Evolutionary conservation across 768 basidiomycete genomes (phyloP).

Genomic region (Leccinum imitatum): DNA sequence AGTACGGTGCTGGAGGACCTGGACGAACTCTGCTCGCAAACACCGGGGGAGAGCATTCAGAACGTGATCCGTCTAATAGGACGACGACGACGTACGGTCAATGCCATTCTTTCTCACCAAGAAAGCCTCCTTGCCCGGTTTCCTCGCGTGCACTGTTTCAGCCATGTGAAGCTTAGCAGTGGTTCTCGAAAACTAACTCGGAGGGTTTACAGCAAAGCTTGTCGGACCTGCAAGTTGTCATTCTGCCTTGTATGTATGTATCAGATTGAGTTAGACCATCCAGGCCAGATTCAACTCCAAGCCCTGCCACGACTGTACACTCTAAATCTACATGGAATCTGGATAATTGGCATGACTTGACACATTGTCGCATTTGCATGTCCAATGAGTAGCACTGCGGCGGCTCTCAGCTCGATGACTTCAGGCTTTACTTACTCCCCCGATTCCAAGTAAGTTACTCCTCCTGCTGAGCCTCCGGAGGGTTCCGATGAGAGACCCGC

Average conservation of each 20-base stretch:
- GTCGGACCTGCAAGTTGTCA: conserved; percentile 9
- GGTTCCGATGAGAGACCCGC: background rate
- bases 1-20: conserved; percentile 51
- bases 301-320: no score
- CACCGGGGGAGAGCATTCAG: conserved; percentile 8
- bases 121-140: conserved; percentile 11
- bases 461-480: background rate
- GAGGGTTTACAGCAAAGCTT: background rate
- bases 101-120: conserved; percentile 34
- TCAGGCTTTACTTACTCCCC: background rate
- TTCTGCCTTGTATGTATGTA: background rate
- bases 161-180: conserved; percentile 18
- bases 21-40: conserved; percentile 40
- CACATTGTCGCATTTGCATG: no score
- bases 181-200: conserved; percentile 1
- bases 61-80: conserved; percentile 8
- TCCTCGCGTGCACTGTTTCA: conserved; percentile 14
- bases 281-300: background rate
- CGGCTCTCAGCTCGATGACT: background rate
- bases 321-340: no score
- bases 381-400: no score
- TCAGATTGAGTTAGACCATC: background rate
- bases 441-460: background rate
- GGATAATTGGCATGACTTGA: no score
- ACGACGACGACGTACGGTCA: conserved; percentile 35